Evolutionary conservation across 768 basidiomycete species (phyloP), one percentile per base, ranked within the genome.

Genomic region (Mycena leptocephala): DNA sequence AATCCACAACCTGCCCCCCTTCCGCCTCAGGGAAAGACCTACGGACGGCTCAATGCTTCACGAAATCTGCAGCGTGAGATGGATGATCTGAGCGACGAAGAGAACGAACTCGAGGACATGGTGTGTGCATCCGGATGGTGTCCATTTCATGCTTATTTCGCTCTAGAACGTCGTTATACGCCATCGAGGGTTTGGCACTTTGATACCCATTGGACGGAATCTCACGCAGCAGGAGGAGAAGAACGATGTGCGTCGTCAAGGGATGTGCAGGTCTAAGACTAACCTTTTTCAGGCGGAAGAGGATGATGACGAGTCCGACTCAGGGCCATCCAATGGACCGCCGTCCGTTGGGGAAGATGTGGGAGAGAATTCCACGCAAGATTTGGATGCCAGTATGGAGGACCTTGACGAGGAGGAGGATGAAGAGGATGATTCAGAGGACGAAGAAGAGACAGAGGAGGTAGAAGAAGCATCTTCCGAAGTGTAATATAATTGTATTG

Each of bases 31-130:
- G 86, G 90, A 46, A 89, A 90, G 64, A 86, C 86, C 3, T 90
- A 92, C 78, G 90, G 89, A 2, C 89, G 91, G 55, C 83, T 95
- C 78, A 93, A 92, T 79, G 88, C 89, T 37, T 87, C 89, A 51
- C 91, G 95, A 28, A 93, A 96, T 82, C 82, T 95, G 35, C 89
- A 91, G 75, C 90, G 92, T 48, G 95, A 96, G 82, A 93, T 95
- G 88, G 94, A 95, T 61, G 95, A 96, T 79, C 84, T 96, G 75
- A 95, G 94, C 73, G 95, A 96, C 71, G 95, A 96, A 82, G 95
- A 96, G 84, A 90, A 88, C 65, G 94, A 96, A 79, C 81, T 96
- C n/a, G 95, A 96, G 73, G 94, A 94, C 55, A 87, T 92, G 78
- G 95, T 94, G 80, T 77, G 91, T 85, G 39, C 39, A 18, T 18